phyloP scores from a whole-genome alignment of 768 basidiomycete species.

The Cystofilobasidium bisporidii region DNA sequence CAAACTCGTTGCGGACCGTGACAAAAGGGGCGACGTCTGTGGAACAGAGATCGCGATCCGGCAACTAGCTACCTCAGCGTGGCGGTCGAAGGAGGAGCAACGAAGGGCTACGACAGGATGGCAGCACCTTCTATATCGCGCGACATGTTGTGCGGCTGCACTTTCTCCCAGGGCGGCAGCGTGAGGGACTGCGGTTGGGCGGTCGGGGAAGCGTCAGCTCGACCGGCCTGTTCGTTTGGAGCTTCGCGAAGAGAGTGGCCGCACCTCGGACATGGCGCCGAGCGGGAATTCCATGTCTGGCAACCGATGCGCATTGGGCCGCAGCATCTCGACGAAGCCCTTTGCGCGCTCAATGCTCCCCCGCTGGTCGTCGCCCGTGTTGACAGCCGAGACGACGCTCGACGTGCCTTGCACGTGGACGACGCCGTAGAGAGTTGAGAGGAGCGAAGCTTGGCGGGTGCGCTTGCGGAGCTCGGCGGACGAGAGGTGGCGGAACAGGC shows the following conservation, averaged over 20 bases:
- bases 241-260: too few species aligned
- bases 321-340: constrained; percentile 4
- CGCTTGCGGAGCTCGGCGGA: constrained; percentile 10
- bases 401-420: neutral
- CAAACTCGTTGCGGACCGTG: neutral
- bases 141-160: neutral
- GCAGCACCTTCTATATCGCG: neutral
- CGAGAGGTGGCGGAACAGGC: constrained; percentile 3
- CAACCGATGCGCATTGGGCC: neutral
- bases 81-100: too few species aligned
- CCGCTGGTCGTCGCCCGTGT: neutral
- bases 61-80: too few species aligned
- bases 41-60: too few species aligned
- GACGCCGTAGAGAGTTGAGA: constrained; percentile 2
- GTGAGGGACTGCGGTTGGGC: too few species aligned
- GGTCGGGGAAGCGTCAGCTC: too few species aligned
- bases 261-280: constrained; percentile 10
- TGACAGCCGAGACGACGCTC: neutral
- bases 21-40: neutral
- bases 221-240: too few species aligned
- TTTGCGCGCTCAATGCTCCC: neutral
- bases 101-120: neutral
- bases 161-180: neutral
- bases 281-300: constrained; percentile 18
- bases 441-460: neutral